Conservation (phyloP, 1,284 basidiomycete species). For the Trametes pubescens region DNA sequence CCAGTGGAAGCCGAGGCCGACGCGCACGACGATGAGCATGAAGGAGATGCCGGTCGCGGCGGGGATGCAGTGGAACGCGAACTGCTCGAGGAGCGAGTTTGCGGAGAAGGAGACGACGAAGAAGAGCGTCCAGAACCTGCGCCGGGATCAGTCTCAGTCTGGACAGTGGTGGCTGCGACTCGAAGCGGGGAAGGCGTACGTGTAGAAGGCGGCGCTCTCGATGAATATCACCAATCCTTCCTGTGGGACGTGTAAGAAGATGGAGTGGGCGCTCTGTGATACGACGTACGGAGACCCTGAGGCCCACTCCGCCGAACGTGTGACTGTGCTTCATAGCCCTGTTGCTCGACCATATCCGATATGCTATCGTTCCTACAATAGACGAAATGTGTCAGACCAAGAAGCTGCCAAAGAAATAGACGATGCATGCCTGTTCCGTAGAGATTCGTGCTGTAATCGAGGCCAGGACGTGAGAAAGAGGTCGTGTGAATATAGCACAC, state of each 20-base stretch:
- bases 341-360: constrained; percentile 31
- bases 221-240: constrained; percentile 27
- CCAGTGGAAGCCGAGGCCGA: constrained; percentile 32
- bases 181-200: constrained; percentile 12
- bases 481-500: background rate
- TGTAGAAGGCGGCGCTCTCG: constrained; percentile 29
- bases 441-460: constrained; percentile 20
- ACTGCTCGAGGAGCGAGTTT: constrained; percentile 21
- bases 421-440: constrained; percentile 24
- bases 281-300: constrained; percentile 16
- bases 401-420: background rate
- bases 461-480: background rate
- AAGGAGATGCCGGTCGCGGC: constrained; percentile 31
- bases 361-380: constrained; percentile 25
- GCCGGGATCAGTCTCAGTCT: background rate
- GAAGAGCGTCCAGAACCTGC: constrained; percentile 29
- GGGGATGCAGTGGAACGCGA: constrained; percentile 30
- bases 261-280: too few relatives aligned
- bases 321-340: constrained; percentile 24
- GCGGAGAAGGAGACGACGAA: constrained; percentile 26
- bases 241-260: constrained; percentile 7
- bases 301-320: constrained; percentile 7
- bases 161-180: background rate
- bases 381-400: background rate
- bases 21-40: constrained; percentile 34